Conservation (phyloP, 176 grass and related monocot species). For the Puccinellia tenuiflora region DNA sequence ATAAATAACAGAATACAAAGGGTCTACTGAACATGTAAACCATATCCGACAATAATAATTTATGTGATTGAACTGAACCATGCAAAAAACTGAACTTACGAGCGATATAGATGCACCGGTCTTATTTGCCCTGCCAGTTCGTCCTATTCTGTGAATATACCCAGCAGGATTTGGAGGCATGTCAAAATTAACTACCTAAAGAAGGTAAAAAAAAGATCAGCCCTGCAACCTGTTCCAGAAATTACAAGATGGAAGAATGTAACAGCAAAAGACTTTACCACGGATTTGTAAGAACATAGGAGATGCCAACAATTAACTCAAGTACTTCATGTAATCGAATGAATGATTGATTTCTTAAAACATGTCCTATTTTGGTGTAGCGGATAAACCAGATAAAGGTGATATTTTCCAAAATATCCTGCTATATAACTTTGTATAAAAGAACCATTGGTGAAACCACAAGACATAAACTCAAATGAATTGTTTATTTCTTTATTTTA, state of each 20-base stretch:
- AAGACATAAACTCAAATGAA: not conserved
- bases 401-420: not conserved
- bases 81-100: constrained; percentile 51
- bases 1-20: constrained; percentile 25
- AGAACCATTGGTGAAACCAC: not conserved
- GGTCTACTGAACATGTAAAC: not conserved
- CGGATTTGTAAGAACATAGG: not conserved
- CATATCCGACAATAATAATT: not conserved
- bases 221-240: constrained; percentile 13
- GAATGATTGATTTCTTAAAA: not conserved
- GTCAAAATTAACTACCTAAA: constrained; percentile 94
- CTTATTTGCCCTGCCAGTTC: constrained; percentile 84
- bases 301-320: not conserved
- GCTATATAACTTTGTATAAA: constrained; percentile 1
- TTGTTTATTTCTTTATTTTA: constrained; percentile 1
- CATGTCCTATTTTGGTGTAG: not conserved
- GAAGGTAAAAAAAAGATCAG: constrained; percentile 25
- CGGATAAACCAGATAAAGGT: not conserved
- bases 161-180: constrained; percentile 72
- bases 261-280: not conserved
- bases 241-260: not conserved
- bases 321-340: not conserved
- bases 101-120: constrained; percentile 80
- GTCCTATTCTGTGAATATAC: constrained; percentile 89
- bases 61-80: constrained; percentile 10